A percentile compares a stretch with the other conserved stretches of the same genome.
Evolutionary conservation across 345 rosid genomes (phyloP).

Genomic region (Corchorus olitorius): DNA sequence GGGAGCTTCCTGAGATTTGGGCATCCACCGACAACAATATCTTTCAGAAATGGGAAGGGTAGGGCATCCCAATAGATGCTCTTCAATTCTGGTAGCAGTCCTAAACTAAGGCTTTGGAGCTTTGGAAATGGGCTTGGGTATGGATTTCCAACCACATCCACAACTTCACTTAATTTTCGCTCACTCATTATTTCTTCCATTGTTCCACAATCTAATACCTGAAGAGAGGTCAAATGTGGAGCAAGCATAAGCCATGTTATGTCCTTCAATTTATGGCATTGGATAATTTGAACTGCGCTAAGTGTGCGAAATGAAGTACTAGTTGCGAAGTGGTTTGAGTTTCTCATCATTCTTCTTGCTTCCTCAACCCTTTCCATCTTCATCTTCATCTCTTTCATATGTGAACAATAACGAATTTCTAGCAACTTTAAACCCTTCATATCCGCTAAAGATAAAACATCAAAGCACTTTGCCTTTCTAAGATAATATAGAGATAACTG

Average conservation of each 20-base stretch:
- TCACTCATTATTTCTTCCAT: neutral
- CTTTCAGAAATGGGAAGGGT: too few relatives aligned
- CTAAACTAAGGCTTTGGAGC: too few relatives aligned
- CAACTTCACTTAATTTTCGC: too few relatives aligned
- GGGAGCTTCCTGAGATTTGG: conserved; percentile 20
- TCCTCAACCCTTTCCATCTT: neutral
- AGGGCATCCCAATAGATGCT: conserved; percentile 13
- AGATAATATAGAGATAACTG: neutral
- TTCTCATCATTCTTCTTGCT: neutral
- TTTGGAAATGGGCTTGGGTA: too few relatives aligned
- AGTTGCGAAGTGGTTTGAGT: too few relatives aligned
- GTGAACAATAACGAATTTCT: too few relatives aligned
- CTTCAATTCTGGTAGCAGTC: too few relatives aligned
- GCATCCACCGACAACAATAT: neutral
- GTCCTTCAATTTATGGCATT: neutral
- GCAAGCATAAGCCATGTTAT: neutral
- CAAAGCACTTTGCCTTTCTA: neutral
- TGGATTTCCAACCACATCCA: neutral
- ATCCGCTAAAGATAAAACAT: neutral
- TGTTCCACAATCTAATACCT: neutral
- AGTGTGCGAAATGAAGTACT: neutral
- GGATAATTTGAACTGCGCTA: neutral
- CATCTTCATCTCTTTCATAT: neutral
- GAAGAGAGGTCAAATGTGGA: conserved; percentile 10
- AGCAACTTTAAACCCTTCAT: neutral